A percentile compares a stretch with the other conserved stretches of the same genome.
These are phyloP conservation scores for Alternaria angustiovoidea DNA, from an alignment of 2,329 filamentous ascomycete genomes.

Conservation along the genomic window DNA sequence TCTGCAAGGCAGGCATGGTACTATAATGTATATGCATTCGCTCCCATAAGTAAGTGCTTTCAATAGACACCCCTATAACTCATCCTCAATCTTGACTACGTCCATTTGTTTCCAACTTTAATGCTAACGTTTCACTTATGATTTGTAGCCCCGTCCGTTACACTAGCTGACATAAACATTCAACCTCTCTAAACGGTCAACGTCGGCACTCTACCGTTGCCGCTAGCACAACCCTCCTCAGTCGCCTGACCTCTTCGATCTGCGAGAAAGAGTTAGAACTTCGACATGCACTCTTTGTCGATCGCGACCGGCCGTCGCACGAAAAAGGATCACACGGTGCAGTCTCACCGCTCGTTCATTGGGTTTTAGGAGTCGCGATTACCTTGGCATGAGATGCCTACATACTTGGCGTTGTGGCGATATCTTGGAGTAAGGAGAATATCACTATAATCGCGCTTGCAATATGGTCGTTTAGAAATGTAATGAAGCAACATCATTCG, in stretches of 20 bases:
- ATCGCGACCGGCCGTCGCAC: neutral
- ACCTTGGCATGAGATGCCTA: neutral
- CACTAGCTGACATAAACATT: conserved; percentile 3
- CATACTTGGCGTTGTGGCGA: neutral
- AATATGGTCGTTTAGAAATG: neutral
- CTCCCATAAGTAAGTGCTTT: neutral
- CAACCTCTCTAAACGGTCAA: conserved; percentile 1
- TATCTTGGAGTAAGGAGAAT: neutral
- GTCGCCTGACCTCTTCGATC: conserved; percentile 7
- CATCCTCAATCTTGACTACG: neutral
- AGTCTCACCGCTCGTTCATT: conserved; percentile 2
- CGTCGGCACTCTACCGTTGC: conserved; percentile 3
- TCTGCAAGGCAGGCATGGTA: neutral
- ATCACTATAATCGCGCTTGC: neutral
- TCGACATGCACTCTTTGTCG: neutral
- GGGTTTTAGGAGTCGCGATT: neutral
- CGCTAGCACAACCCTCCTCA: neutral
- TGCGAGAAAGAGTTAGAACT: neutral
- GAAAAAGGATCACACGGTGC: conserved; percentile 2
- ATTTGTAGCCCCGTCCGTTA: neutral
- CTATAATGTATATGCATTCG: neutral
- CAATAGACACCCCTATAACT: neutral
- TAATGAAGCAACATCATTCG: neutral
- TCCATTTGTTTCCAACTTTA: neutral
- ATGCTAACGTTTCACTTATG: neutral